phyloP scores from a whole-genome alignment of 148 eudicot species.

The Persicaria maculosa region DNA sequence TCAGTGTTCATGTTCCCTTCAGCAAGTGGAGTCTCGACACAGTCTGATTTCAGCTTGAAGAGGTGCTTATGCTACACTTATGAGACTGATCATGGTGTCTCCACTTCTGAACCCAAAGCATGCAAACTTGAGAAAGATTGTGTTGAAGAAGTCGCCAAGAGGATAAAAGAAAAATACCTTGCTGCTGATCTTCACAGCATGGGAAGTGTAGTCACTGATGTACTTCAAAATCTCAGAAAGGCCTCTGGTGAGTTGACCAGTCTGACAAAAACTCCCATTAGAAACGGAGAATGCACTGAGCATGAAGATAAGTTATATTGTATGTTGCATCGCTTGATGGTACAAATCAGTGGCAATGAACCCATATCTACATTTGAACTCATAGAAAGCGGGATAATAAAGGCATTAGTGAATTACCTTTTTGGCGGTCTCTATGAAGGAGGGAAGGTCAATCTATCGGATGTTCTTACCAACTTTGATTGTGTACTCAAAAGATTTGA shows the following conservation, averaged over 20 bases:
- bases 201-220: conserved; percentile 46
- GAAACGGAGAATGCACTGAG: conserved; percentile 20
- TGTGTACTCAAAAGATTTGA: conserved; percentile 53
- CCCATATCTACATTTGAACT: conserved; percentile 88
- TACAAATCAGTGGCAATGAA: conserved; percentile 52
- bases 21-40: conserved; percentile 28
- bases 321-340: conserved; percentile 52
- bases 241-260: conserved; percentile 48
- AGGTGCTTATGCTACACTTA: conserved; percentile 72
- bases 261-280: conserved; percentile 26
- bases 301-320: conserved; percentile 44
- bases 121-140: conserved; percentile 69
- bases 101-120: conserved; percentile 32
- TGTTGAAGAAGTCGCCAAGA: conserved; percentile 55
- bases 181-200: conserved; percentile 33
- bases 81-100: conserved; percentile 24
- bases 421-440: conserved; percentile 34
- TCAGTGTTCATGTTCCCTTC: conserved; percentile 38
- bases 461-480: conserved; percentile 17
- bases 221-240: conserved; percentile 63
- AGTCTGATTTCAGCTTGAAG: conserved; percentile 26
- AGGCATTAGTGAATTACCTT: conserved; percentile 57
- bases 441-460: conserved; percentile 19
- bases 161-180: conserved; percentile 48
- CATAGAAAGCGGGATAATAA: conserved; percentile 81